These are phyloP conservation scores for Diplodia sapinea DNA, from an alignment of 2,329 filamentous ascomycete genomes.

Conservation along the genomic window DNA sequence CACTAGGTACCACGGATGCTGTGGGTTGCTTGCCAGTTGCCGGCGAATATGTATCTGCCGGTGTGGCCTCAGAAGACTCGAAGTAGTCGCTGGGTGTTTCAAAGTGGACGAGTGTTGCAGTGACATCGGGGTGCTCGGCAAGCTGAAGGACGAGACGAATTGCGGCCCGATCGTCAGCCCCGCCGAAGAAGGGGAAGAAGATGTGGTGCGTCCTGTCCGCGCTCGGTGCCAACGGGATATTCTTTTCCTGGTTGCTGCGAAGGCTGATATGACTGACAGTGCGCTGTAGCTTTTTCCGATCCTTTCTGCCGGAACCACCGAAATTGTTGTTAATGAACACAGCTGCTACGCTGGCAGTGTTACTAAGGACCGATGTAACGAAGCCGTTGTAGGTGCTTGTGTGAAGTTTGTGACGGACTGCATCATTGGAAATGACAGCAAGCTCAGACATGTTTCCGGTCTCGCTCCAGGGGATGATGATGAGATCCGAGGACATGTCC, in stretches of 20 bases:
- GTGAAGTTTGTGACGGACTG: constrained; percentile 63
- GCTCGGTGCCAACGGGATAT: constrained; percentile 59
- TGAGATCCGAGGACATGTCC: constrained; percentile 64
- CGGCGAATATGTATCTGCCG: neutral
- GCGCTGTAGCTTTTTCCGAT: constrained; percentile 28
- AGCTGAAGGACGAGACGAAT: constrained; percentile 84
- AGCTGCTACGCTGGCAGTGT: constrained; percentile 70
- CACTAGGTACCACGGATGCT: constrained; percentile 25
- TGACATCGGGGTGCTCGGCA: constrained; percentile 77
- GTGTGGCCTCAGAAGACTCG: constrained; percentile 28
- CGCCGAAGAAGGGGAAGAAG: constrained; percentile 86
- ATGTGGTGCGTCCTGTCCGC: constrained; percentile 78
- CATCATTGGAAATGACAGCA: constrained; percentile 55
- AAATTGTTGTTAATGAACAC: constrained; percentile 80
- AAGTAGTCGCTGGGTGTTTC: constrained; percentile 35
- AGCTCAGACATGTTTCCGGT: constrained; percentile 76
- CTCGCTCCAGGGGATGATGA: constrained; percentile 90
- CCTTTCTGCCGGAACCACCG: constrained; percentile 53
- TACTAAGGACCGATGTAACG: constrained; percentile 69
- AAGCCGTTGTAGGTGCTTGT: constrained; percentile 73
- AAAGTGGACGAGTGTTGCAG: constrained; percentile 74
- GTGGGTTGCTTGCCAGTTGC: constrained; percentile 31
- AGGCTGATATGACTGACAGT: constrained; percentile 44
- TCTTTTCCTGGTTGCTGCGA: constrained; percentile 62
- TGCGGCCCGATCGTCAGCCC: constrained; percentile 79